Evolutionary conservation across 768 basidiomycete species (phyloP).

Genomic region (Scleroderma citrinum): DNA sequence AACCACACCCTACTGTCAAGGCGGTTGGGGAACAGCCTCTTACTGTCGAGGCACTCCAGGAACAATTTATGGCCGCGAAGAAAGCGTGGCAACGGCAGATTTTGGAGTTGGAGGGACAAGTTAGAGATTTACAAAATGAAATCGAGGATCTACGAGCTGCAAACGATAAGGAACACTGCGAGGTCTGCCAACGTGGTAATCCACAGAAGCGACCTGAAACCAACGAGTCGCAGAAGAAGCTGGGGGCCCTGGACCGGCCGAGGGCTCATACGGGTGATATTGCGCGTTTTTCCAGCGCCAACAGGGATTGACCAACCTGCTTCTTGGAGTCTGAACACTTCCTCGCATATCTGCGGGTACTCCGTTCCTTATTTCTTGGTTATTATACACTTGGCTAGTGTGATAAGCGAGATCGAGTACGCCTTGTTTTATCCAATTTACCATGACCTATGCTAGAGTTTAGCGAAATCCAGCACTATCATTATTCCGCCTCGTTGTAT

Average conservation of each 20-base stretch:
- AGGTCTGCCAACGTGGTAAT: conserved; percentile 53
- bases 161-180: conserved; percentile 45
- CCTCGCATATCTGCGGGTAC: background rate
- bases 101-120: conserved; percentile 70
- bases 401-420: background rate
- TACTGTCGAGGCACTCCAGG: conserved; percentile 50
- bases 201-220: conserved; percentile 5
- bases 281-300: conserved; percentile 29
- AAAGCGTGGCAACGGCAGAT: conserved; percentile 68
- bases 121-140: conserved; percentile 66
- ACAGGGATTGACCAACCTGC: conserved; percentile 2
- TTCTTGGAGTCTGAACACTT: background rate
- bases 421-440: too few species aligned
- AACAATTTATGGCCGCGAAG: conserved; percentile 52
- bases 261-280: conserved; percentile 62
- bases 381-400: background rate
- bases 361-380: background rate
- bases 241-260: conserved; percentile 54
- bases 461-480: too few species aligned
- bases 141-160: conserved; percentile 48
- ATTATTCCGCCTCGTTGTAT: too few species aligned
- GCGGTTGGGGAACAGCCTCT: conserved; percentile 37
- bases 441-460: too few species aligned
- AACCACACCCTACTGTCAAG: conserved; percentile 16
- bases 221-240: conserved; percentile 20